A percentile compares a stretch with the other conserved stretches of the same genome.
These are phyloP conservation scores for Nectriaceae sp. DNA, from an alignment of 2,329 filamentous ascomycete genomes.

Conservation along the genomic window DNA sequence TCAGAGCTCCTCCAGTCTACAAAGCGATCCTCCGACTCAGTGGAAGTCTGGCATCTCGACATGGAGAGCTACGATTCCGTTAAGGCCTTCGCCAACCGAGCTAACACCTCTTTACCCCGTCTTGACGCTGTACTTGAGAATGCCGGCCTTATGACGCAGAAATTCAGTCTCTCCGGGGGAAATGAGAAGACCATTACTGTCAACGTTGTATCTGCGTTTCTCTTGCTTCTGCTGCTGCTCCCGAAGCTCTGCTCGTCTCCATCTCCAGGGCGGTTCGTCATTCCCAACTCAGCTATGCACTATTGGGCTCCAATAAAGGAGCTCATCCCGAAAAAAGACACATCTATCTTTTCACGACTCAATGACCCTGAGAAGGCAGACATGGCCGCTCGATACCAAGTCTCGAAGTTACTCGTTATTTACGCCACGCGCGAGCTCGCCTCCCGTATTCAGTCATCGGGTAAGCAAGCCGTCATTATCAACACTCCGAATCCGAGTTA, in stretches of 20 bases:
- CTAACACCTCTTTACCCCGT: constrained; percentile 31
- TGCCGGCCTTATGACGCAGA: constrained; percentile 40
- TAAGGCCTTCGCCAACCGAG: constrained; percentile 36
- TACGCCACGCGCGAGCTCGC: constrained; percentile 34
- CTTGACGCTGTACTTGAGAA: constrained; percentile 49
- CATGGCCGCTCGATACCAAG: constrained; percentile 33
- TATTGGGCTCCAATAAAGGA: constrained; percentile 27
- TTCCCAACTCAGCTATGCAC: constrained; percentile 27
- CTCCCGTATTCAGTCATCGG: not conserved
- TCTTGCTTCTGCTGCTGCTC: constrained; percentile 21
- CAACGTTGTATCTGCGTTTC: constrained; percentile 26
- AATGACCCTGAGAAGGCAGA: constrained; percentile 28
- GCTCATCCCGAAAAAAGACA: constrained; percentile 11
- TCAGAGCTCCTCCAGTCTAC: constrained; percentile 29
- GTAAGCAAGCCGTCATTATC: constrained; percentile 28
- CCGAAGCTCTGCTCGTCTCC: constrained; percentile 28
- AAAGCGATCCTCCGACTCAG: not conserved
- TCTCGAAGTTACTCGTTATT: constrained; percentile 35
- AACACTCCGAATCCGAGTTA: constrained; percentile 45
- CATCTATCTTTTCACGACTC: constrained; percentile 31
- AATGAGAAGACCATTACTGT: constrained; percentile 50
- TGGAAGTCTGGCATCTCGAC: constrained; percentile 52
- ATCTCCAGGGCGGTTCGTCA: constrained; percentile 15
- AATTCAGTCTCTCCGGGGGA: constrained; percentile 41
- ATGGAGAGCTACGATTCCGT: constrained; percentile 49